These are phyloP conservation scores for Chalciporus sphaerocephalus DNA, from an alignment of 768 basidiomycete species.

Conservation along the genomic window DNA sequence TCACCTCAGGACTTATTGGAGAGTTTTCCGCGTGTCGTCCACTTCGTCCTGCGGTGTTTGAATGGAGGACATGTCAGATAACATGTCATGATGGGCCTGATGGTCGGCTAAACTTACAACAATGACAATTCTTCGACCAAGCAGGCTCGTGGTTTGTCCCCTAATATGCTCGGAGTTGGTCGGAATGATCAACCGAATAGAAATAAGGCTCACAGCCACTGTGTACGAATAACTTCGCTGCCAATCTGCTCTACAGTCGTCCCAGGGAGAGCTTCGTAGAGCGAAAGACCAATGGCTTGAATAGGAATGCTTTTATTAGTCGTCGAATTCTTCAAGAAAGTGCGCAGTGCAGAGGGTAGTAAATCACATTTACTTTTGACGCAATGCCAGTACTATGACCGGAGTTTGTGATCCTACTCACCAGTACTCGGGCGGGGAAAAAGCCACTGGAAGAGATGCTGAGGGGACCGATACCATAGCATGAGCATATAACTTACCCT, in stretches of 20 bases:
- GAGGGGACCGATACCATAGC: slow-evolving; percentile 11
- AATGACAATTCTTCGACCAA: slow-evolving; percentile 80
- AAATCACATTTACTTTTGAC: not conserved
- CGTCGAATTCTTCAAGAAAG: slow-evolving; percentile 71
- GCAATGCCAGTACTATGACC: not conserved
- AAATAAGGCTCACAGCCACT: slow-evolving; percentile 75
- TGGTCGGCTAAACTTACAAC: slow-evolving; percentile 51
- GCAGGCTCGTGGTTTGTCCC: slow-evolving; percentile 62
- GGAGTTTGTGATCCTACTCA: too few relatives aligned
- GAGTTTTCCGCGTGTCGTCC: slow-evolving; percentile 84
- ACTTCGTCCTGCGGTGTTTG: slow-evolving; percentile 64
- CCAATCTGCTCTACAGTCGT: slow-evolving; percentile 71
- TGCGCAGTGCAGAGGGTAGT: slow-evolving; percentile 48
- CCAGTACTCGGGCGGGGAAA: slow-evolving; percentile 92
- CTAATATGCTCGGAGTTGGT: slow-evolving; percentile 30
- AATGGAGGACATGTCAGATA: slow-evolving; percentile 11
- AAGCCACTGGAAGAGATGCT: slow-evolving; percentile 61
- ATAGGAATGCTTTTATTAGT: slow-evolving; percentile 82
- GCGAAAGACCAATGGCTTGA: slow-evolving; percentile 91
- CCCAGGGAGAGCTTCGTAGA: slow-evolving; percentile 87
- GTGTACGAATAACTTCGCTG: slow-evolving; percentile 85
- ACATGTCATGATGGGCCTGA: slow-evolving; percentile 4
- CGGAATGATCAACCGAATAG: slow-evolving; percentile 1
- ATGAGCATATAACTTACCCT: slow-evolving; percentile 54
- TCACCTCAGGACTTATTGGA: slow-evolving; percentile 52